Percentiles rank a stretch among this genome's conserved stretches.
Conservation (phyloP, 305 asterid species). For the Monarda citriodora region DNA sequence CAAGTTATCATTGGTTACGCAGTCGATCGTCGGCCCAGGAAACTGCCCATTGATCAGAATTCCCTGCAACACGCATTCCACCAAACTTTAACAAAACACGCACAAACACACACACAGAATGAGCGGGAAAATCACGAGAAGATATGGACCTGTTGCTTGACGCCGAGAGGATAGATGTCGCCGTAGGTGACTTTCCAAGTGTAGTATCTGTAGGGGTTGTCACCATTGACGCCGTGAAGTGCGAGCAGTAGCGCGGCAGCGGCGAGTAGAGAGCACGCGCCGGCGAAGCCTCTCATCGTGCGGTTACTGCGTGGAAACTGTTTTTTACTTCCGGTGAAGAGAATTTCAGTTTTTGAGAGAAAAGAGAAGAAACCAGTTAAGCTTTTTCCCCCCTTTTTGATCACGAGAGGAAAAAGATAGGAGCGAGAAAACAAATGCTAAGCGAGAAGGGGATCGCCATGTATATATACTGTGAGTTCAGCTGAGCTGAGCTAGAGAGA, state of each 20-base stretch:
- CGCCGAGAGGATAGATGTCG: slow-evolving; percentile 80
- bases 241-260: slow-evolving; percentile 30
- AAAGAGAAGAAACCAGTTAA: slow-evolving; percentile 13
- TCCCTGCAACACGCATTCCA: slow-evolving; percentile 56
- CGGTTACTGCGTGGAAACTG: not conserved
- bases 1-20: slow-evolving; percentile 97
- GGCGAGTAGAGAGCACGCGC: slow-evolving; percentile 32
- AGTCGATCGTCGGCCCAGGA: slow-evolving; percentile 96
- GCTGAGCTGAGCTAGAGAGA: slow-evolving; percentile 1
- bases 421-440: not conserved
- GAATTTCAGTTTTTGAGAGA: not conserved
- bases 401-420: slow-evolving; percentile 2
- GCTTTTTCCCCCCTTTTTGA: slow-evolving; percentile 11
- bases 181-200: slow-evolving; percentile 91
- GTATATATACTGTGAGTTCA: not conserved
- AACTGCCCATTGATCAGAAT: slow-evolving; percentile 95
- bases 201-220: slow-evolving; percentile 82
- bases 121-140: not conserved
- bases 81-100: slow-evolving; percentile 14
- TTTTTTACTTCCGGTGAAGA: slow-evolving; percentile 1
- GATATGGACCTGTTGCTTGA: slow-evolving; percentile 71
- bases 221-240: slow-evolving; percentile 45
- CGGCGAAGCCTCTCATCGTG: slow-evolving; percentile 32
- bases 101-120: slow-evolving; percentile 5
- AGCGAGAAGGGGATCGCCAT: slow-evolving; percentile 2